Base-by-base conservation (phyloP, 768 basidiomycete species). In the Porpolomopsis calyptriformis region DNA sequence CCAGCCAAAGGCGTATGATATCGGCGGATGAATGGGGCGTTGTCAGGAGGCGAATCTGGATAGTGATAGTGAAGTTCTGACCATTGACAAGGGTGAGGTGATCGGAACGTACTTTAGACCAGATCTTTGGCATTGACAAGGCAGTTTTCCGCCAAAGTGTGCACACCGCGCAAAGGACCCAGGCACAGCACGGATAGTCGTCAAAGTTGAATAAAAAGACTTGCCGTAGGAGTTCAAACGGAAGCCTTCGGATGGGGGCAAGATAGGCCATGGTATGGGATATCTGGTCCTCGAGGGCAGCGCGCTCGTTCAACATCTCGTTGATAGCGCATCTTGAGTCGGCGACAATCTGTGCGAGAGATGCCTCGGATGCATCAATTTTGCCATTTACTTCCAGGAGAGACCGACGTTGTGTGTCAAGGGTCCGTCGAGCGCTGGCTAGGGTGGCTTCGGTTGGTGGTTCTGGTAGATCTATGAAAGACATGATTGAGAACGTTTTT, bases 1-100 rank as follows among this genome's bases (percentile, higher is more conserved):
- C 85, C 0, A 89, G 70, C 85, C 86, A 89, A 9, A 89, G 70
- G 6, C 86, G 80, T 40, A 89, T 75, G 4, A 80, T 85, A 56
- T 89, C 85, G 22, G 85, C 76, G 23, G 84, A 83, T 7, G 81
- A 68, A 33, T 74, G 69, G 49, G 78, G 80, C 23, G 74, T 80
- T 18, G 85, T 85, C 36, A 80, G 66, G 34, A 88, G 74, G 16
- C 83, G 82, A 53, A 88, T 84, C 83, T 84, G 59, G 35, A 54
- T 43, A 24, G 18, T 16, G 29, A 40, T 29, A 11, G 23, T 4
- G 16, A 10, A 23, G 16, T 29, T 31, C 3, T n/a, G n/a, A 19
- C 20, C 10, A n/a, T 25, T 5, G 33, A 20, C 24, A 24, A 31
- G 4, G 40, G 4, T 4, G 12, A 29, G 29, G 20, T n/a, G 19